phyloP scores from a whole-genome alignment of 306 rosid species.

The Cucurbita argyrosperma region DNA sequence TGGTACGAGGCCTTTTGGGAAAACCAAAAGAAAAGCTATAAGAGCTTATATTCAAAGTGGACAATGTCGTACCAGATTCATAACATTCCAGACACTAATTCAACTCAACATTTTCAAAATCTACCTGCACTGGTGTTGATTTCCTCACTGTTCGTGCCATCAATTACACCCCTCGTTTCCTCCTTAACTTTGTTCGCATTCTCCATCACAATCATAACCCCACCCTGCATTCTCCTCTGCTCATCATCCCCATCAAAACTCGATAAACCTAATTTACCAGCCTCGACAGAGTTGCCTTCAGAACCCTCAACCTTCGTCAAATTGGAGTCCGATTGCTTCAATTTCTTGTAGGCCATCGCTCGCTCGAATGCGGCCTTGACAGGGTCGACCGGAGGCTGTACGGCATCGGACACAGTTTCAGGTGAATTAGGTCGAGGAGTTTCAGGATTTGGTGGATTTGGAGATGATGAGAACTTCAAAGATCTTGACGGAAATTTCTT shows the following conservation, averaged over 20 bases:
- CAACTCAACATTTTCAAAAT: background rate
- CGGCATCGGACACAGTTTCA: conserved; percentile 12
- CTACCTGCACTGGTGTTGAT: conserved; percentile 24
- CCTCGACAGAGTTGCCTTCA: conserved; percentile 6
- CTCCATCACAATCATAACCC: conserved; percentile 46
- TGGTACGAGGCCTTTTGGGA: too few species aligned
- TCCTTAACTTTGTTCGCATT: conserved; percentile 23
- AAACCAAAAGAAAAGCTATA: too few species aligned
- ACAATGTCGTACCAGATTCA: too few species aligned
- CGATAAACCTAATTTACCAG: conserved; percentile 5
- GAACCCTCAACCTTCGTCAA: conserved; percentile 13
- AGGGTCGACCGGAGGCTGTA: conserved; percentile 23
- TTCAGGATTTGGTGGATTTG: conserved; percentile 20
- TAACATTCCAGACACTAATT: background rate
- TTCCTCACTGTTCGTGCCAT: background rate
- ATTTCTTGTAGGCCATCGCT: conserved; percentile 44
- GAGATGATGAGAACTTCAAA: conserved; percentile 17
- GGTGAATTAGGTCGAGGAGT: conserved; percentile 22
- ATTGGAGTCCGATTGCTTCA: conserved; percentile 7
- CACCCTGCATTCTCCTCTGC: conserved; percentile 27
- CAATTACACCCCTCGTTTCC: background rate
- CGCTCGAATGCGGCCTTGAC: conserved; percentile 51
- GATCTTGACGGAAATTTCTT: conserved; percentile 17
- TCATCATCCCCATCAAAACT: conserved; percentile 7
- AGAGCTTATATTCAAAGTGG: too few species aligned